phyloP scores from a whole-genome alignment of 164 flowering plant species.

The Vitis rupestris region DNA sequence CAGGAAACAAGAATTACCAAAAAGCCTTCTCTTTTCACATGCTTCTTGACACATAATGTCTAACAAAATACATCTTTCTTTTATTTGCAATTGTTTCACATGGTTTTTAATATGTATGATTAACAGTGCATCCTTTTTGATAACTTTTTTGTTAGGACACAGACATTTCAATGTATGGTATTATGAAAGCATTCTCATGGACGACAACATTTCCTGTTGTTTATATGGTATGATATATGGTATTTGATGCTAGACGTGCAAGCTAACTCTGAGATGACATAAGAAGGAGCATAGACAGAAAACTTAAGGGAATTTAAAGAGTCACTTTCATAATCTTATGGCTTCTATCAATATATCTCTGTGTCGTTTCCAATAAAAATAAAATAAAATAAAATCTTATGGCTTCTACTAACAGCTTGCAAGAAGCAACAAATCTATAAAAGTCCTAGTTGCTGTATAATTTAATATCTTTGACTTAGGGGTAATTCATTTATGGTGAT shows the following conservation, averaged over 20 bases:
- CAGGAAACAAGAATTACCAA: not conserved
- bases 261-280: constrained; percentile 2
- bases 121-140: no score
- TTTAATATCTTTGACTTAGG: constrained; percentile 1
- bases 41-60: no score
- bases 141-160: no score
- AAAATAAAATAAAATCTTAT: not conserved
- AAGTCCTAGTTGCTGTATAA: not conserved
- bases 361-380: no score
- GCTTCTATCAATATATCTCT: not conserved
- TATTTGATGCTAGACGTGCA: not conserved
- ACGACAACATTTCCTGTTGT: no score
- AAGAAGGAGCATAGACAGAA: not conserved
- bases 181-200: no score
- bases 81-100: no score
- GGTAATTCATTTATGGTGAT: not conserved
- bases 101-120: no score
- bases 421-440: constrained; percentile 6
- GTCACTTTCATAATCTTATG: constrained; percentile 4
- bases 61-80: no score
- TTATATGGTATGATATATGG: no score
- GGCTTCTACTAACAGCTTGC: constrained; percentile 7
- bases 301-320: not conserved
- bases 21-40: not conserved
- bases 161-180: no score